Percentiles rank a stretch among this genome's conserved stretches.
These are phyloP conservation scores for Myxozyma vanderwaltii DNA, from an alignment of 805 yeast genomes.

Conservation along the genomic window DNA sequence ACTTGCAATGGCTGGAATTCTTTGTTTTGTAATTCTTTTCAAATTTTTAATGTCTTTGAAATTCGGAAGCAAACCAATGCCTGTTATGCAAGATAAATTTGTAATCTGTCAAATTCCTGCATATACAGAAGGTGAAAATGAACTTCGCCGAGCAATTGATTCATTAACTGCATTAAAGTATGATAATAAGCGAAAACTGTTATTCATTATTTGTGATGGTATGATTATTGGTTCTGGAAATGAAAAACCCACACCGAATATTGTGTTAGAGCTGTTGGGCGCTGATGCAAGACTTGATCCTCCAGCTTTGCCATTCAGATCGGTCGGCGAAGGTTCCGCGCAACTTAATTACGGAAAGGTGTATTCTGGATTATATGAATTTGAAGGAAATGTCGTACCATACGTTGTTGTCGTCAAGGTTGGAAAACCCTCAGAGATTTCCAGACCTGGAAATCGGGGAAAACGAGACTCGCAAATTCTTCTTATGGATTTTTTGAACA, in stretches of 20 bases:
- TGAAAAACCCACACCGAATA: conserved; percentile 58
- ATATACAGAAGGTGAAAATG: conserved; percentile 61
- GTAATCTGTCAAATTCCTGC: conserved; percentile 50
- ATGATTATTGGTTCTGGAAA: conserved; percentile 62
- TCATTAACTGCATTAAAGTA: conserved; percentile 58
- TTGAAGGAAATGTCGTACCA: conserved; percentile 58
- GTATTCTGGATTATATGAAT: conserved; percentile 62
- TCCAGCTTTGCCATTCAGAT: conserved; percentile 55
- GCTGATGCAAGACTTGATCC: conserved; percentile 53
- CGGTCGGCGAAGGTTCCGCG: conserved; percentile 61
- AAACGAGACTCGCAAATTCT: conserved; percentile 65
- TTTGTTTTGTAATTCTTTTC: conserved; percentile 45
- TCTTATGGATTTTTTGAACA: conserved; percentile 60
- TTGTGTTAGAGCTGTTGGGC: conserved; percentile 52
- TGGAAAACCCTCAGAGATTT: conserved; percentile 57
- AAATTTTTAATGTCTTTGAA: conserved; percentile 47
- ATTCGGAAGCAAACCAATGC: conserved; percentile 44
- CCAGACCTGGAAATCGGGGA: conserved; percentile 62
- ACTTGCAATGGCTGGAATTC: conserved; percentile 44
- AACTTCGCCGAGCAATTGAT: conserved; percentile 58
- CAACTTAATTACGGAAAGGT: conserved; percentile 64
- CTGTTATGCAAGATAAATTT: conserved; percentile 46
- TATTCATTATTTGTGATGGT: conserved; percentile 60
- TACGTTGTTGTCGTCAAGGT: conserved; percentile 56
- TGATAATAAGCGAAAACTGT: conserved; percentile 58